Evolutionary conservation across 768 basidiomycete genomes (phyloP).

Genomic region (Rhizopogon vesiculosus): DNA sequence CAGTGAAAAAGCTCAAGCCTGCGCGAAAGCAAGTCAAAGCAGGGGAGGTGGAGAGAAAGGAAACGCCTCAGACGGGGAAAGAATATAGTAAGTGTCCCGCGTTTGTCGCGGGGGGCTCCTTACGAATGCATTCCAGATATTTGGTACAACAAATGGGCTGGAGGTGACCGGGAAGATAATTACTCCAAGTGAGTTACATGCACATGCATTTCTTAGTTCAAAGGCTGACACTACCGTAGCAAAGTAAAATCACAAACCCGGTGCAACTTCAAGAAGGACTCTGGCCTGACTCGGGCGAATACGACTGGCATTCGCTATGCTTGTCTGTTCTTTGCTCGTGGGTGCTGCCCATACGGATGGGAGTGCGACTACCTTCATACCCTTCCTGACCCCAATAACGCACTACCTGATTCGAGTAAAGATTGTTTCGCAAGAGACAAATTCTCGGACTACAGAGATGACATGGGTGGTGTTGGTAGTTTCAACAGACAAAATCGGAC

Average conservation of each 20-base stretch:
- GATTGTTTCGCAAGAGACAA: slow-evolving; percentile 98
- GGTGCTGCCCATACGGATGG: slow-evolving; percentile 97
- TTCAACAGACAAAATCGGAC: slow-evolving; percentile 94
- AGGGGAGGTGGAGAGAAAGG: slow-evolving; percentile 86
- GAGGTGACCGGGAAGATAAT: slow-evolving; percentile 94
- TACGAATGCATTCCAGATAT: slow-evolving; percentile 52
- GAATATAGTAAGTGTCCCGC: slow-evolving; percentile 76
- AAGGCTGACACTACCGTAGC: slow-evolving; percentile 33
- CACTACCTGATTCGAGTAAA: slow-evolving; percentile 86
- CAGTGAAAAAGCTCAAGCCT: slow-evolving; percentile 72
- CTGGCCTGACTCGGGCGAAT: slow-evolving; percentile 93
- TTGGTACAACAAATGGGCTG: slow-evolving; percentile 99
- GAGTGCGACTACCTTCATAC: slow-evolving; percentile 96
- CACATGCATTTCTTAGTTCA: neutral
- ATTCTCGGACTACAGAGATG: slow-evolving; percentile 95
- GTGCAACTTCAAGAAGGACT: slow-evolving; percentile 83
- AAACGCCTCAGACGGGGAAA: slow-evolving; percentile 88
- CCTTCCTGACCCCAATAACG: slow-evolving; percentile 65
- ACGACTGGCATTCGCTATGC: slow-evolving; percentile 88
- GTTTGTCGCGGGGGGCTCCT: slow-evolving; percentile 1
- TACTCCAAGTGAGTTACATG: slow-evolving; percentile 76
- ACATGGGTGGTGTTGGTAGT: slow-evolving; percentile 99
- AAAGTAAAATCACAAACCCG: slow-evolving; percentile 94
- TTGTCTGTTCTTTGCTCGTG: slow-evolving; percentile 93
- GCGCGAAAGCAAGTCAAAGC: slow-evolving; percentile 92